phyloP scores from a whole-genome alignment of 2,329 filamentous ascomycete genomes.

The Aureobasidium sp. region DNA sequence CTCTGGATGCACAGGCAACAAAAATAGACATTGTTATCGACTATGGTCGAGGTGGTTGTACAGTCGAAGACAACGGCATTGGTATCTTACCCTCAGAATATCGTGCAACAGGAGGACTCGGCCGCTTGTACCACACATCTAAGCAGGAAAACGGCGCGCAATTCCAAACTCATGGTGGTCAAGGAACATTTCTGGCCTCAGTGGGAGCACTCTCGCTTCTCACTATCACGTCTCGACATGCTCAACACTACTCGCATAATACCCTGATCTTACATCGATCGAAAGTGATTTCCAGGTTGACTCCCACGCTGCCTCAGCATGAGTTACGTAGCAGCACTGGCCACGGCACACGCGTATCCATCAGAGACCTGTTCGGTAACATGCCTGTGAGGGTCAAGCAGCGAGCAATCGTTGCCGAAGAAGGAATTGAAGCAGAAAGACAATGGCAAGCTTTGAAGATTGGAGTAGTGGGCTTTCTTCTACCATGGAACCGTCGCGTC shows the following conservation, averaged over 20 bases:
- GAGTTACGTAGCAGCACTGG: constrained; percentile 39
- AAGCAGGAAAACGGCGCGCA: constrained; percentile 45
- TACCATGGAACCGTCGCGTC: constrained; percentile 56
- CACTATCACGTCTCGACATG: constrained; percentile 64
- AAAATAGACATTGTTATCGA: constrained; percentile 65
- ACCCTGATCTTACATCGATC: constrained; percentile 64
- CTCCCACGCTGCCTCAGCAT: constrained; percentile 52
- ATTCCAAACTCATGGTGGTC: constrained; percentile 51
- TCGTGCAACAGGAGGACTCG: constrained; percentile 57
- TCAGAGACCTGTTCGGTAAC: constrained; percentile 77
- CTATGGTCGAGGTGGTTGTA: constrained; percentile 65
- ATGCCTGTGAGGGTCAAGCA: constrained; percentile 89
- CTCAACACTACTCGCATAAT: constrained; percentile 51
- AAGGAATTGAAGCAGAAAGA: constrained; percentile 44
- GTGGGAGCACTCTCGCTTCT: constrained; percentile 68
- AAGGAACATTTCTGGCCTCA: constrained; percentile 70
- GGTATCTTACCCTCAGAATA: constrained; percentile 75
- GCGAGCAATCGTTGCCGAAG: constrained; percentile 49
- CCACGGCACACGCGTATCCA: constrained; percentile 67
- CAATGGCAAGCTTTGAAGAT: constrained; percentile 58
- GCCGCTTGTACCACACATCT: constrained; percentile 63
- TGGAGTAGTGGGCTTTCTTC: constrained; percentile 53
- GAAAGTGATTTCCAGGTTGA: constrained; percentile 53
- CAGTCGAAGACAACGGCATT: constrained; percentile 73
- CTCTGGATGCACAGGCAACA: constrained; percentile 68